A percentile compares a stretch with the other conserved stretches of the same genome.
These are phyloP conservation scores for Kondoa subrosea DNA, from an alignment of 768 basidiomycete genomes.

Conservation along the genomic window DNA sequence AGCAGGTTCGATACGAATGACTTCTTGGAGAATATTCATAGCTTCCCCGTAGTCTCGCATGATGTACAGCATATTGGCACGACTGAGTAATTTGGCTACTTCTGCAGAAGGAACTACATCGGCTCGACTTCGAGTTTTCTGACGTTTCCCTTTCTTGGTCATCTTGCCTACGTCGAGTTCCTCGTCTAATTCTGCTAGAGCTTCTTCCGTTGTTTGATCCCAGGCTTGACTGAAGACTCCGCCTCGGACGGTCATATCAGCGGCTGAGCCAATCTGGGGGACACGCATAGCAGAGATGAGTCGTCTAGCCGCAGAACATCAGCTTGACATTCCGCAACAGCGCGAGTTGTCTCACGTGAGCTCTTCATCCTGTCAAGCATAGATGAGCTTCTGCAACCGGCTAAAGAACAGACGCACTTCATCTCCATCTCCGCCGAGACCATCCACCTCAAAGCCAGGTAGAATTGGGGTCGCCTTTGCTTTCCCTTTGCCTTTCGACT, in stretches of 20 bases:
- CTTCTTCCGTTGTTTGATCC: constrained; percentile 52
- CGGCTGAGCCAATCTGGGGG: constrained; percentile 29
- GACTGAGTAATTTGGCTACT: constrained; percentile 46
- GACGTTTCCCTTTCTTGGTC: background rate
- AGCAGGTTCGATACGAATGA: constrained; percentile 81
- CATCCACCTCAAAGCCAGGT: constrained; percentile 36
- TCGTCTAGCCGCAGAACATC: constrained; percentile 12
- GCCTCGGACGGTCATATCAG: constrained; percentile 15
- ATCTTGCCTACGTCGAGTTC: constrained; percentile 32
- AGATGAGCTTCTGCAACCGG: background rate
- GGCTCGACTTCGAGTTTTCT: background rate
- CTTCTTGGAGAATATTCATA: constrained; percentile 67
- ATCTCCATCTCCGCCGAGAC: background rate
- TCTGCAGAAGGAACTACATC: constrained; percentile 32
- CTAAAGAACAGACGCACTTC: background rate
- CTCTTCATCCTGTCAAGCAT: background rate
- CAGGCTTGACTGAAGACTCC: constrained; percentile 50
- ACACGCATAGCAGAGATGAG: constrained; percentile 24
- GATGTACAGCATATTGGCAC: constrained; percentile 74
- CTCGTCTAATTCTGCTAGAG: constrained; percentile 52
- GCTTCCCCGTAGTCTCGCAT: constrained; percentile 50
- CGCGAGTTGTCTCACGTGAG: background rate
- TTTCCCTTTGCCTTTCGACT: constrained; percentile 25
- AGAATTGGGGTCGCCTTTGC: constrained; percentile 7
- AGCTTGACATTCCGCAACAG: background rate